Conservation (phyloP, 192 early-diverging fungal species). For the Haplosporangium gracile region DNA sequence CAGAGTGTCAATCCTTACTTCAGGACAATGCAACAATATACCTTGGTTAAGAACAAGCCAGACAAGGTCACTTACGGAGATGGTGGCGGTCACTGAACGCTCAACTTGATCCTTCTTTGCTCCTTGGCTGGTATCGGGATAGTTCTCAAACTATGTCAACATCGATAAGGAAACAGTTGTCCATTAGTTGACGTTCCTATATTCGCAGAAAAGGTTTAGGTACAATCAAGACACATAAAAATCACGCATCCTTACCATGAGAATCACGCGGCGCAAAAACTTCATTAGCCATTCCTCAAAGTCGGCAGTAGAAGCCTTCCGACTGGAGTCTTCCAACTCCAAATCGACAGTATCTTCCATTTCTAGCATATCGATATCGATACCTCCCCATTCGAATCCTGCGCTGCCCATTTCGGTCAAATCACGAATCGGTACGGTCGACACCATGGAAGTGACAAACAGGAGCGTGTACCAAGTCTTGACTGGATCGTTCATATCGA, state of each 20-base stretch:
- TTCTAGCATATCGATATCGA: constrained; percentile 61
- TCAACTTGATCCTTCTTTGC: constrained; percentile 40
- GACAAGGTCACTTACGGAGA: constrained; percentile 17
- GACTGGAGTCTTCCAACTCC: constrained; percentile 77
- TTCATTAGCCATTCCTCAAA: constrained; percentile 92
- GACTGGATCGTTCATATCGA: constrained; percentile 92
- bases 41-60: too few relatives aligned
- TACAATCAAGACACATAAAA: neutral
- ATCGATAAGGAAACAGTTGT: neutral
- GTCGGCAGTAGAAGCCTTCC: constrained; percentile 78
- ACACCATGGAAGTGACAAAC: constrained; percentile 75
- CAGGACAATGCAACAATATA: neutral
- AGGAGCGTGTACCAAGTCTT: constrained; percentile 82
- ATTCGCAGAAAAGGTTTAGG: neutral
- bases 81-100: constrained; percentile 35
- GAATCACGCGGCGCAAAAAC: constrained; percentile 84
- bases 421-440: constrained; percentile 77
- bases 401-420: constrained; percentile 60
- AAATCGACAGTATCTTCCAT: constrained; percentile 62
- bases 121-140: constrained; percentile 35
- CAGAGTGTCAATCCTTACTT: neutral
- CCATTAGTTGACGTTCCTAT: neutral
- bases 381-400: constrained; percentile 57
- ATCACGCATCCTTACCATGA: constrained; percentile 69
- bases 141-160: constrained; percentile 44